Base-by-base conservation (phyloP, 345 rosid species). In the Erucastrum elatum region DNA sequence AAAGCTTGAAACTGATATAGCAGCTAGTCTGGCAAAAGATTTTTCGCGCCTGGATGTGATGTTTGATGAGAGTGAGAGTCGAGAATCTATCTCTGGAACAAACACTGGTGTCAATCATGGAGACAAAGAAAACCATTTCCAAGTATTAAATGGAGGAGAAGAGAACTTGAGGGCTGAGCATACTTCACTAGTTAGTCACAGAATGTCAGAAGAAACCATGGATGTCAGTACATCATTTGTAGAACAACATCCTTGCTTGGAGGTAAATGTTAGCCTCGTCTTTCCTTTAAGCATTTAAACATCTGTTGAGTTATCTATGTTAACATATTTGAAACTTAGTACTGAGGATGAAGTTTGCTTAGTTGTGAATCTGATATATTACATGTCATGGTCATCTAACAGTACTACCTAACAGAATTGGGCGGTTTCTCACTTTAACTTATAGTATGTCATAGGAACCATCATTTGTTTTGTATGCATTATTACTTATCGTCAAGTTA, bases 11-110 rank as follows among this genome's bases (percentile, higher is more conserved):
- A 89, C 81, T 37, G 92, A 90, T 71, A 70, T 88, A 76, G 81
- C 94, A 60, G 87, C 90, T 33, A 86, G 82, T 85, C 86, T 93
- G 82, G 82, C 88, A 37, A 84, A 87, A 75, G 94, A 93, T 46
- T 95, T 90, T 81, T 89, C 97, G 30, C 90, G 94, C 62, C 83
- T 95, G 66, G 99, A 95, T 77, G 94, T 93, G 64, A 83, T 90
- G 87, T 82, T 93, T 79, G 87, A 89, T 44, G 94, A 86, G 80
- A 81, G 68, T 68, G 88, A 76, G 76, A 67, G 65, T 33, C 84
- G 53, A 34, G 84, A 76, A 56, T 70, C 84, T 26, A 62, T 74
- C 61, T 65, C 66, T 75, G 79, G 77, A 67, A 75, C 58, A 63
- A 87, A 56, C 68, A 66, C 60, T 65, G 81, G 70, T 64, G 69